Conservation (phyloP, 257 asterid genomes). For the Fraxinus cuspidata region DNA sequence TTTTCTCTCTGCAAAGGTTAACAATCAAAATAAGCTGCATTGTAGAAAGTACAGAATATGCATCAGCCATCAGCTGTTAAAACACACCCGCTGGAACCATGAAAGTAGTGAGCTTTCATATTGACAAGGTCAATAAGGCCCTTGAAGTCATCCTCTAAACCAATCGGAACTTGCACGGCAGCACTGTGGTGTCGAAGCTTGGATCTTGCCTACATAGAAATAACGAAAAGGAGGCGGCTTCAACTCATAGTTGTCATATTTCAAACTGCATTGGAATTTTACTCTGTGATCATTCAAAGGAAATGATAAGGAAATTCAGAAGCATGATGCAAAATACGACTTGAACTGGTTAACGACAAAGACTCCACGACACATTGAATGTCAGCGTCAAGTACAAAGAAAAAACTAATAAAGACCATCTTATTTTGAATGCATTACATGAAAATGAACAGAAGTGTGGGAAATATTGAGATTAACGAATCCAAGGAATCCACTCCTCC, state of each 20-base stretch:
- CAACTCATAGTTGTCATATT: slow-evolving; percentile 24
- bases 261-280: not conserved
- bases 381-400: slow-evolving; percentile 11
- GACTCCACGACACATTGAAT: slow-evolving; percentile 12
- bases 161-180: slow-evolving; percentile 95
- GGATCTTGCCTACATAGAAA: slow-evolving; percentile 66
- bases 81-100: slow-evolving; percentile 90
- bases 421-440: not conserved
- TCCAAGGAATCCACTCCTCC: not conserved
- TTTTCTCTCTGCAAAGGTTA: slow-evolving; percentile 60
- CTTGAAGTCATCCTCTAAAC: slow-evolving; percentile 93
- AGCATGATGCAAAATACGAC: slow-evolving; percentile 10
- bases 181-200: slow-evolving; percentile 98
- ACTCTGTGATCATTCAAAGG: slow-evolving; percentile 7
- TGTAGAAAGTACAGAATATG: slow-evolving; percentile 18
- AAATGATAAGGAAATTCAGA: slow-evolving; percentile 5
- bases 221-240: slow-evolving; percentile 19
- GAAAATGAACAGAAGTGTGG: not conserved
- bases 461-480: not conserved
- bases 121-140: slow-evolving; percentile 90
- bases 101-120: slow-evolving; percentile 78
- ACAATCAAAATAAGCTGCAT: not conserved
- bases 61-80: slow-evolving; percentile 32
- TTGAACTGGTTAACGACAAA: slow-evolving; percentile 11
- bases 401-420: not conserved